phyloP scores from a whole-genome alignment of 352 stramenopile species.

The Phytophthora citricola region DNA sequence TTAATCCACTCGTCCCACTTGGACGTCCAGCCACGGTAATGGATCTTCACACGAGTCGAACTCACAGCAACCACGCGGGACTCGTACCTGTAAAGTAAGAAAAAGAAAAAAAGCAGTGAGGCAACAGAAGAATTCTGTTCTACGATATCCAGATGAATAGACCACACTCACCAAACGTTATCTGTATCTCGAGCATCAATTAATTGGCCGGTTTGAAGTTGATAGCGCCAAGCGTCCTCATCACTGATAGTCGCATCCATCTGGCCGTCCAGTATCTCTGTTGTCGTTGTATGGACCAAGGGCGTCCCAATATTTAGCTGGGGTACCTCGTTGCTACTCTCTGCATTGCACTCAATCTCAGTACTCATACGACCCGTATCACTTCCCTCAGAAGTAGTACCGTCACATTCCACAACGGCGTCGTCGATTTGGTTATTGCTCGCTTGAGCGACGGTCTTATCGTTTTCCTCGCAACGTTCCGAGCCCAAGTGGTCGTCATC shows the following conservation, averaged over 20 bases:
- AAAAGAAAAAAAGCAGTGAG: slow-evolving; percentile 4
- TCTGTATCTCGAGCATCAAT: slow-evolving; percentile 76
- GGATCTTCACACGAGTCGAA: slow-evolving; percentile 84
- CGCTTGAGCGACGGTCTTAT: not conserved
- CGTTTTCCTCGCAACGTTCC: not conserved
- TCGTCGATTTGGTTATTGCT: slow-evolving; percentile 2
- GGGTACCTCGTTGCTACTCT: slow-evolving; percentile 1
- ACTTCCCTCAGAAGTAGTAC: slow-evolving; percentile 2
- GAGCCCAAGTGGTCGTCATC: not conserved
- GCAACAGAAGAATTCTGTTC: not conserved
- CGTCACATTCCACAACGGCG: slow-evolving; percentile 4
- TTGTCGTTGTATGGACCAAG: slow-evolving; percentile 3
- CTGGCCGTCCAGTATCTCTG: slow-evolving; percentile 10
- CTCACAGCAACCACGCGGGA: slow-evolving; percentile 58
- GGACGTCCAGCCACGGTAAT: slow-evolving; percentile 96
- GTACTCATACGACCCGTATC: slow-evolving; percentile 1
- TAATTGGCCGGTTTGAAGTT: slow-evolving; percentile 59
- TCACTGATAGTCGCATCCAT: slow-evolving; percentile 16
- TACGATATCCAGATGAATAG: not conserved
- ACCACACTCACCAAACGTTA: slow-evolving; percentile 57
- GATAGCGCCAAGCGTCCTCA: slow-evolving; percentile 60
- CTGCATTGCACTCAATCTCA: not conserved
- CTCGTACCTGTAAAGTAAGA: slow-evolving; percentile 48
- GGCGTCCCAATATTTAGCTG: not conserved
- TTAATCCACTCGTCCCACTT: slow-evolving; percentile 98